phyloP scores from a whole-genome alignment of 352 stramenopile genomes.

The Phytophthora nicotianae region DNA sequence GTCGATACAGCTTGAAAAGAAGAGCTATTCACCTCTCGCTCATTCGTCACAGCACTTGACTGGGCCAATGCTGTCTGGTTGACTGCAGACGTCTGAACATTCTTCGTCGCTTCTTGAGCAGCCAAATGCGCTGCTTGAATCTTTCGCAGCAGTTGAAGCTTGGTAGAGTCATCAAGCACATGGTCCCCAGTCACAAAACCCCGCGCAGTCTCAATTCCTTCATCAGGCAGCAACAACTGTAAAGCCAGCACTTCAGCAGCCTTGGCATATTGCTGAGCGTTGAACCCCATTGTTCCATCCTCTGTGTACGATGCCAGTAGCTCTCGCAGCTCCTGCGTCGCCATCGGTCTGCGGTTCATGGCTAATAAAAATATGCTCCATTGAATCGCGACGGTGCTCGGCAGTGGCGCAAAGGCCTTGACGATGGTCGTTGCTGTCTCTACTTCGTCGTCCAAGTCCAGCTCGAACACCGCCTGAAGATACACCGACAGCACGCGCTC shows the following conservation, averaged over 20 bases:
- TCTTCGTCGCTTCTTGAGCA: slow-evolving; percentile 18
- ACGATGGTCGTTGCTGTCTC: slow-evolving; percentile 49
- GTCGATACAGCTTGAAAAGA: slow-evolving; percentile 11
- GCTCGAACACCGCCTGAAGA: slow-evolving; percentile 67
- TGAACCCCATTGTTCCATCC: slow-evolving; percentile 2
- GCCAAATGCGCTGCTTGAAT: slow-evolving; percentile 36
- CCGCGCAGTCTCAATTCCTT: slow-evolving; percentile 41
- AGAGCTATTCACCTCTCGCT: slow-evolving; percentile 9
- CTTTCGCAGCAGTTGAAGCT: slow-evolving; percentile 46
- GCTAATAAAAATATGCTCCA: slow-evolving; percentile 73
- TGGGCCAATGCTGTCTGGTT: background rate
- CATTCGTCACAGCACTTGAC: background rate
- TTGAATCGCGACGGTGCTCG: slow-evolving; percentile 44
- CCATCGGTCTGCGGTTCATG: slow-evolving; percentile 51
- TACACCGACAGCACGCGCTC: slow-evolving; percentile 71
- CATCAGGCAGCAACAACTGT: slow-evolving; percentile 52
- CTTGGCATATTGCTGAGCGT: slow-evolving; percentile 30
- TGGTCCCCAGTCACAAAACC: slow-evolving; percentile 41
- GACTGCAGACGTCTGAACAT: slow-evolving; percentile 6
- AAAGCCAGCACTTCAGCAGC: slow-evolving; percentile 48
- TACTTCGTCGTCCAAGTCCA: slow-evolving; percentile 61
- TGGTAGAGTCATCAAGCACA: slow-evolving; percentile 48
- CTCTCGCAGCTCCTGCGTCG: slow-evolving; percentile 36
- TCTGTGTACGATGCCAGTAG: slow-evolving; percentile 25
- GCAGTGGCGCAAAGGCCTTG: slow-evolving; percentile 48